Evolutionary conservation across 306 rosid genomes (phyloP).

Genomic region (Hippophae tibetana): DNA sequence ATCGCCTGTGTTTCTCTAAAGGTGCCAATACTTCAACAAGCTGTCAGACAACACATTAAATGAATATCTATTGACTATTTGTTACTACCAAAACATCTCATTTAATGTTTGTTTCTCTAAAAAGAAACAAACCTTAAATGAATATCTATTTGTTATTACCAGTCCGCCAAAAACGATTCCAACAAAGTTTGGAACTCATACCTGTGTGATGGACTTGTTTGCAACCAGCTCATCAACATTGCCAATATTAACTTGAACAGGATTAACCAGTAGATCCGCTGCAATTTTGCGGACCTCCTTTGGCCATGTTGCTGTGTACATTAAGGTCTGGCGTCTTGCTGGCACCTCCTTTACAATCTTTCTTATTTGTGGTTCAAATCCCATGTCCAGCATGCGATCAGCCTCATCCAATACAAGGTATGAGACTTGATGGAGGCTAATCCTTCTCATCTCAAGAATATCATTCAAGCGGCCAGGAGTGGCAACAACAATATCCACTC

Average conservation of each 20-base stretch:
- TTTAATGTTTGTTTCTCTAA: too few species aligned
- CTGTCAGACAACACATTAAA: constrained; percentile 29
- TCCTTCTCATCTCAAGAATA: constrained; percentile 94
- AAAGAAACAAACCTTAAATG: too few species aligned
- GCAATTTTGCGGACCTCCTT: constrained; percentile 98
- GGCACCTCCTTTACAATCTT: constrained; percentile 96
- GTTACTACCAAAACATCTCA: too few species aligned
- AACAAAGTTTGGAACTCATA: constrained; percentile 19
- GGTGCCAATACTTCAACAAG: constrained; percentile 71
- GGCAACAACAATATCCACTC: constrained; percentile 93
- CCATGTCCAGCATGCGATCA: constrained; percentile 99
- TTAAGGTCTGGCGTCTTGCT: constrained; percentile 85
- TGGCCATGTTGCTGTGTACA: constrained; percentile 99
- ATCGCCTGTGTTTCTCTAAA: constrained; percentile 70
- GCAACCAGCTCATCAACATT: constrained; percentile 97
- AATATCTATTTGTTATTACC: too few species aligned
- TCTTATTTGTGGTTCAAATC: constrained; percentile 98
- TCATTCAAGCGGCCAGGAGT: constrained; percentile 99
- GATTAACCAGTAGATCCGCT: constrained; percentile 81
- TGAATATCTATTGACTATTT: too few species aligned
- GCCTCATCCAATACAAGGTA: constrained; percentile 97
- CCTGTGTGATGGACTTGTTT: constrained; percentile 94
- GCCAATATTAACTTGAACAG: constrained; percentile 96
- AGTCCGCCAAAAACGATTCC: not conserved
- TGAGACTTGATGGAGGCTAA: constrained; percentile 82